These are phyloP conservation scores for Blepharisma stoltei DNA, from an alignment of 73 alveolate species.

Conservation along the genomic window DNA sequence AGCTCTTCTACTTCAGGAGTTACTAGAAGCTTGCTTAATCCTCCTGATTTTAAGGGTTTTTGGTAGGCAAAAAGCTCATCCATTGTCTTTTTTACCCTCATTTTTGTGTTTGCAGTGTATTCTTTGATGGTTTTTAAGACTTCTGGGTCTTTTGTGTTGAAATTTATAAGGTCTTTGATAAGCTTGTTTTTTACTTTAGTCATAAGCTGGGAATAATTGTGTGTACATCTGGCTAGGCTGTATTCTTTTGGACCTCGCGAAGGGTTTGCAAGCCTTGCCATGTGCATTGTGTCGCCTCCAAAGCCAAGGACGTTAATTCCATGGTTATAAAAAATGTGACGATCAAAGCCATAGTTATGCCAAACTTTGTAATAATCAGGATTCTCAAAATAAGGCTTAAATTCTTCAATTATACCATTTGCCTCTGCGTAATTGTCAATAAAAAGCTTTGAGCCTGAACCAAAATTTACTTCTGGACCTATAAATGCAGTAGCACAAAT, in stretches of 20 bases:
- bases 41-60: slow-evolving; percentile 62
- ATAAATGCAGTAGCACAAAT: slow-evolving; percentile 81
- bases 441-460: slow-evolving; percentile 87
- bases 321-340: slow-evolving; percentile 75
- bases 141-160: slow-evolving; percentile 28
- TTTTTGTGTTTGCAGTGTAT: slow-evolving; percentile 12
- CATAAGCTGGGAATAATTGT: slow-evolving; percentile 56
- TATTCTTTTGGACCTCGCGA: slow-evolving; percentile 66
- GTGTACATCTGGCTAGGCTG: slow-evolving; percentile 59
- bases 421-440: slow-evolving; percentile 78
- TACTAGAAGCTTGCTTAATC: slow-evolving; percentile 58
- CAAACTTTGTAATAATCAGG: slow-evolving; percentile 59
- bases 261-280: slow-evolving; percentile 90
- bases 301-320: slow-evolving; percentile 82
- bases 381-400: slow-evolving; percentile 80
- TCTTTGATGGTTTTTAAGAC: neutral
- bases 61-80: slow-evolving; percentile 59
- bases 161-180: slow-evolving; percentile 30
- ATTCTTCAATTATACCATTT: slow-evolving; percentile 54
- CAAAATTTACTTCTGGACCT: slow-evolving; percentile 93
- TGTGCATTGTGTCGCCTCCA: slow-evolving; percentile 90
- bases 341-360: slow-evolving; percentile 90
- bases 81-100: slow-evolving; percentile 52
- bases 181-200: slow-evolving; percentile 36
- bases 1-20: slow-evolving; percentile 75